Conservation (phyloP, 306 rosid species). For the Lotus japonicus region DNA sequence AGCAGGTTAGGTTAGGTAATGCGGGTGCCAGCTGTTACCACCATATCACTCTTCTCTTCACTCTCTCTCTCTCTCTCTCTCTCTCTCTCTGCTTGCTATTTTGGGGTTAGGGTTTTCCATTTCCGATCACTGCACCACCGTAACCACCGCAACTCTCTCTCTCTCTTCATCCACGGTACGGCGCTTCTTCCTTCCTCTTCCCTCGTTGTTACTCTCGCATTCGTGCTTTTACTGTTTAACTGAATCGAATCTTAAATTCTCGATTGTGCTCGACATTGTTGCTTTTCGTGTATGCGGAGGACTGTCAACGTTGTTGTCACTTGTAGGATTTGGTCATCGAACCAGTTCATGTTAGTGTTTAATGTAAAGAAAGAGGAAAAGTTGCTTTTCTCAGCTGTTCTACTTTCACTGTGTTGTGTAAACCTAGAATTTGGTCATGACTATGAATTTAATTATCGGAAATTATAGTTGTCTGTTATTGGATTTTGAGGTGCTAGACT, state of each 20-base stretch:
- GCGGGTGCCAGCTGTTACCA: constrained; percentile 15
- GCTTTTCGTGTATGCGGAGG: not conserved
- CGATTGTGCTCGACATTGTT: not conserved
- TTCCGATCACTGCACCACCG: too few species aligned
- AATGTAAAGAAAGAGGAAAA: not conserved
- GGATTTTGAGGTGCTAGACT: not conserved
- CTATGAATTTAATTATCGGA: not conserved
- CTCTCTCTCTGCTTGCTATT: too few species aligned
- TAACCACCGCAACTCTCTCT: too few species aligned
- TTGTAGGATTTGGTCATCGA: not conserved
- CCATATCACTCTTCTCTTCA: not conserved
- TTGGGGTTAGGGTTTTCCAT: too few species aligned
- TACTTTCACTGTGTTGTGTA: not conserved
- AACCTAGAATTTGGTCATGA: not conserved
- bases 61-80: too few species aligned
- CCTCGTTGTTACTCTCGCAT: not conserved
- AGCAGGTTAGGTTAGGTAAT: not conserved
- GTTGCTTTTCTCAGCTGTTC: not conserved
- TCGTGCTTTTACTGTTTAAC: not conserved
- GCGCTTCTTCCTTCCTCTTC: too few species aligned
- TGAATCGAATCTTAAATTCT: not conserved
- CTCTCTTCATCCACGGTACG: too few species aligned
- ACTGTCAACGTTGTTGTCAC: not conserved
- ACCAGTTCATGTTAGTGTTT: not conserved
- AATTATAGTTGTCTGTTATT: not conserved